These are phyloP conservation scores for Rhodocollybia butyracea DNA, from an alignment of 768 basidiomycete species.

Conservation along the genomic window DNA sequence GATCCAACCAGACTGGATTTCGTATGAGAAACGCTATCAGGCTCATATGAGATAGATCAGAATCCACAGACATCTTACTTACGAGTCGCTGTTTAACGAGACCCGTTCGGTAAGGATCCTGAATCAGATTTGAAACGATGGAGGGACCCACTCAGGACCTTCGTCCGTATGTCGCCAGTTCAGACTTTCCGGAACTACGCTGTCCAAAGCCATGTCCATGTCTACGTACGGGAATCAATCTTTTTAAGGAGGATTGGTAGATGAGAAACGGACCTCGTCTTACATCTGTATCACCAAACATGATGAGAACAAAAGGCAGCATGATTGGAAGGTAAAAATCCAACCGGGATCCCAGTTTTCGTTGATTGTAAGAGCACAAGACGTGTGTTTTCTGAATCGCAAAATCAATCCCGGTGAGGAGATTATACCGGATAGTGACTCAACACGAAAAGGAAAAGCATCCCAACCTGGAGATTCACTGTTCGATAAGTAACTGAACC, in stretches of 20 bases:
- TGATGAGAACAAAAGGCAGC: not conserved
- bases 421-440: slow-evolving; percentile 18
- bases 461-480: slow-evolving; percentile 56
- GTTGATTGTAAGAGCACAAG: slow-evolving; percentile 78
- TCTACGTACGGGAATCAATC: slow-evolving; percentile 44
- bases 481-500: not conserved
- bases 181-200: slow-evolving; percentile 79
- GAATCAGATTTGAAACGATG: not conserved
- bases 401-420: not conserved
- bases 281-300: slow-evolving; percentile 29
- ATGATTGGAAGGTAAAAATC: slow-evolving; percentile 10
- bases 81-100: slow-evolving; percentile 68
- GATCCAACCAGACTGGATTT: slow-evolving; percentile 85
- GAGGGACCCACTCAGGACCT: slow-evolving; percentile 74
- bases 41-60: slow-evolving; percentile 8
- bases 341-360: slow-evolving; percentile 85
- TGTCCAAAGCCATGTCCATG: slow-evolving; percentile 94
- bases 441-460: slow-evolving; percentile 89
- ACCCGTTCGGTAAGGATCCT: slow-evolving; percentile 4
- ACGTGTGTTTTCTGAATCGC: slow-evolving; percentile 65
- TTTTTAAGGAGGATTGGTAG: not conserved
- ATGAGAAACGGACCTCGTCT: slow-evolving; percentile 32
- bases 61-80: slow-evolving; percentile 22
- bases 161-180: slow-evolving; percentile 88
- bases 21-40: slow-evolving; percentile 80